Conservation (phyloP, 495 filamentous ascomycete species). For the Penicillium ucsense region DNA sequence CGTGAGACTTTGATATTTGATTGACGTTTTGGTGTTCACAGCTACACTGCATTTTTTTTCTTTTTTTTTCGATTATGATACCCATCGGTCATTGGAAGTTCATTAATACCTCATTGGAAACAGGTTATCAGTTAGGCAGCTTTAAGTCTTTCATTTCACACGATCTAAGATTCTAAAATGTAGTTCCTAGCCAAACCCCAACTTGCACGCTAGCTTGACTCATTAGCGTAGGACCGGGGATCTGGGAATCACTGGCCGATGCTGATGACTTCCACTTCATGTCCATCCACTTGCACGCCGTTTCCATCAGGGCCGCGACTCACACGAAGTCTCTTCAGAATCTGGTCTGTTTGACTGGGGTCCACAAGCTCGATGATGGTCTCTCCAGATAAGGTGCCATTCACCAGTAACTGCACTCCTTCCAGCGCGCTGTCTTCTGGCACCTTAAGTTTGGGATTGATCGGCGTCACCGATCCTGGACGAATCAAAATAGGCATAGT, state of each 20-base stretch:
- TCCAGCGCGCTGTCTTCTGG: constrained; percentile 27
- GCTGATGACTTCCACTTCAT: constrained; percentile 12
- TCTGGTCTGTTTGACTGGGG: constrained; percentile 23
- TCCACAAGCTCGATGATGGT: constrained; percentile 27
- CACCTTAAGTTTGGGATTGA: constrained; percentile 23
- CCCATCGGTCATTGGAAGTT: constrained; percentile 12
- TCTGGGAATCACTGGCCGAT: not conserved
- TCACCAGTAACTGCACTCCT: constrained; percentile 31
- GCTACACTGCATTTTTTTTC: not conserved
- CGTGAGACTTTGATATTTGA: too few relatives aligned
- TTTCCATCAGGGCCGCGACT: constrained; percentile 8
- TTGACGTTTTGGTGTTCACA: not conserved
- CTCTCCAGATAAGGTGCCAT: constrained; percentile 18
- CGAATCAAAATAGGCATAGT: constrained; percentile 31
- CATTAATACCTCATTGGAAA: not conserved
- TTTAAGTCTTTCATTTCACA: constrained; percentile 1
- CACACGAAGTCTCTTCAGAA: constrained; percentile 18
- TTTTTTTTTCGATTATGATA: constrained; percentile 20
- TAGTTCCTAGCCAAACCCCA: too few relatives aligned
- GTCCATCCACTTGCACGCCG: constrained; percentile 6
- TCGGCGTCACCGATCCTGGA: constrained; percentile 26
- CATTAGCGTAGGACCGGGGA: too few relatives aligned
- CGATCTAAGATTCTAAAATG: too few relatives aligned
- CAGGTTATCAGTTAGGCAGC: not conserved
- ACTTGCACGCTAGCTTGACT: not conserved